Conservation (phyloP, 805 yeast genomes). For the Barnettozyma populi region DNA sequence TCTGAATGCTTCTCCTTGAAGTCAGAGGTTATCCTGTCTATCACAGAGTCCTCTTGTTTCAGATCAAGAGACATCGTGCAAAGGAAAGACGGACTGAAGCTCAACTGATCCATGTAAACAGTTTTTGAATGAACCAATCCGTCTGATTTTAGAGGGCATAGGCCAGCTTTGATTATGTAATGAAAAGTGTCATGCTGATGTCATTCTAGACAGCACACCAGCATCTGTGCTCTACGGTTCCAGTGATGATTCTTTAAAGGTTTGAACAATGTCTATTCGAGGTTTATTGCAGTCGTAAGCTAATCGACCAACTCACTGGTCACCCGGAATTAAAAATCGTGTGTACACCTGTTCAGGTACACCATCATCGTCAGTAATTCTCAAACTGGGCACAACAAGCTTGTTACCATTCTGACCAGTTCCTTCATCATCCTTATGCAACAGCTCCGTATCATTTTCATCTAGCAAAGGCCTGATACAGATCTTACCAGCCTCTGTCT, state of each 20-base stretch:
- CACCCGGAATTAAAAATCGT: neutral
- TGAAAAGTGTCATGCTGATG: too few relatives aligned
- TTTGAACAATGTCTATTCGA: neutral
- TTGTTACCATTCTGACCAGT: neutral
- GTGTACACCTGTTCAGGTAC: neutral
- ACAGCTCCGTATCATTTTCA: conserved; percentile 35
- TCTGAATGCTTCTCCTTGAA: conserved; percentile 15
- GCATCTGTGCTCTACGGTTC: neutral
- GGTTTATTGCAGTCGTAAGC: neutral
- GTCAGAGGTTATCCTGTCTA: conserved; percentile 18
- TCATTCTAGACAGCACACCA: neutral
- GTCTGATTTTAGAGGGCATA: neutral
- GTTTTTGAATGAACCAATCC: neutral
- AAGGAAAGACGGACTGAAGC: neutral
- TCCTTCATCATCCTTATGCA: conserved; percentile 16
- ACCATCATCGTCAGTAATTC: neutral
- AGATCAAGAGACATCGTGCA: conserved; percentile 12
- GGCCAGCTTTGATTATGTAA: neutral
- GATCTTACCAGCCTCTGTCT: conserved; percentile 71
- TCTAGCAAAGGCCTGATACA: conserved; percentile 66
- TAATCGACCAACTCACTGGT: neutral
- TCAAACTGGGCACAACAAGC: neutral
- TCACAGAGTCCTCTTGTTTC: conserved; percentile 17
- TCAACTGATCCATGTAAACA: neutral
- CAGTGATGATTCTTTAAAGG: neutral